Conservation (phyloP, 345 rosid species). For the Rubroshorea leprosula region DNA sequence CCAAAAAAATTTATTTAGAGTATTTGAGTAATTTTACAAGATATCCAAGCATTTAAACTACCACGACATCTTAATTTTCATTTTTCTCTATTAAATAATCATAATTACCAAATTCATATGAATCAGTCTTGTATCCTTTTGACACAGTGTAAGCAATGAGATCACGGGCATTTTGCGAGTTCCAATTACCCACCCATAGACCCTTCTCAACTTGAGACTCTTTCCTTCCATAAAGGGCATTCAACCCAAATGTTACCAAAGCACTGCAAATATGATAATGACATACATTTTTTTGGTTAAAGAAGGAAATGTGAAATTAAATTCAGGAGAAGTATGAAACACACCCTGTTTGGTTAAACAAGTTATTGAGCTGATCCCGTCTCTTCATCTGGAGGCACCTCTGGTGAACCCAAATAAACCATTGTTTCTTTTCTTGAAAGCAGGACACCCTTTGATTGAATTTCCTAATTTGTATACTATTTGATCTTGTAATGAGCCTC, state of each 20-base stretch:
- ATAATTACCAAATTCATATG: conserved; percentile 46
- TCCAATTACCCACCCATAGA: conserved; percentile 41
- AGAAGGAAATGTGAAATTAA: too few species aligned
- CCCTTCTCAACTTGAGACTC: conserved; percentile 4
- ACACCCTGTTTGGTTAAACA: conserved; percentile 43
- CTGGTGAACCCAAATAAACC: conserved; percentile 45
- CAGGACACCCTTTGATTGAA: conserved; percentile 21
- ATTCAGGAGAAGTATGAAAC: too few species aligned
- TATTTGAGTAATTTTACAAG: too few species aligned
- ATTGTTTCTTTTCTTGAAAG: conserved; percentile 18
- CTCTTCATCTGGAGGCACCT: conserved; percentile 40
- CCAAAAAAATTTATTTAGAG: too few species aligned
- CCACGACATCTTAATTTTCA: too few species aligned
- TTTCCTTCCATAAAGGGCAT: conserved; percentile 39
- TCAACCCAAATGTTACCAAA: conserved; percentile 41
- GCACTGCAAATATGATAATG: too few species aligned
- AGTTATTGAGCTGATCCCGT: conserved; percentile 47
- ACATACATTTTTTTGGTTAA: too few species aligned
- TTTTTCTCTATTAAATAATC: too few species aligned
- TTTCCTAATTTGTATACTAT: conserved; percentile 33
- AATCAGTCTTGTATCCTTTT: conserved; percentile 50
- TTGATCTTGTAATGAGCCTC: conserved; percentile 52
- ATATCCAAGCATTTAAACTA: too few species aligned
- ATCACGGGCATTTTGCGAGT: conserved; percentile 33
- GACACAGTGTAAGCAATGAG: conserved; percentile 39